These are phyloP conservation scores for Blastomyces gilchristii DNA, from an alignment of 2,329 filamentous ascomycete species.

Conservation along the genomic window DNA sequence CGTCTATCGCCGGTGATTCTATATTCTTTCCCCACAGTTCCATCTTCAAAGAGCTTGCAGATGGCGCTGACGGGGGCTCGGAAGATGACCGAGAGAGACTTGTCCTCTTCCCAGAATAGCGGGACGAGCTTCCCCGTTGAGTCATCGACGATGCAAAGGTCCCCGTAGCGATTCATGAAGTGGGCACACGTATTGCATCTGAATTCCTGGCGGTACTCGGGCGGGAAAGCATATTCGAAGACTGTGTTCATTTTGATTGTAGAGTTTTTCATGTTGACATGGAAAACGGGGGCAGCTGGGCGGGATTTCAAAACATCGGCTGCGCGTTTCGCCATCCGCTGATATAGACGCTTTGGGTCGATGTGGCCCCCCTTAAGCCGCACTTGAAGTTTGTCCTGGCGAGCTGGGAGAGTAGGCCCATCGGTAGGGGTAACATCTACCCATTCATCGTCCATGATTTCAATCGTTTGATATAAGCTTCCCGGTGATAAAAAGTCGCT, in stretches of 20 bases:
- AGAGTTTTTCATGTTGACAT: background rate
- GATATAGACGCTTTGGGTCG: background rate
- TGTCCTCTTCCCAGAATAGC: background rate
- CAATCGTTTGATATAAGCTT: background rate
- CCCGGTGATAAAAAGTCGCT: background rate
- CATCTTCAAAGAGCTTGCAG: background rate
- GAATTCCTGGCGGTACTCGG: background rate
- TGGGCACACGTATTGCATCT: background rate
- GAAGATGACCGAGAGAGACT: background rate
- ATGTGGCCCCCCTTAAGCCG: background rate
- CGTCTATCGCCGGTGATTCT: constrained; percentile 1
- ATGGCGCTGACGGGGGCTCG: background rate
- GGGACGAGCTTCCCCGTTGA: background rate
- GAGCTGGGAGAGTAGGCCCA: background rate
- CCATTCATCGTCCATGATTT: constrained; percentile 2
- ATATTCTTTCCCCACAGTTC: background rate
- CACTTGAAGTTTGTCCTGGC: background rate
- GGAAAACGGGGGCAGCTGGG: background rate
- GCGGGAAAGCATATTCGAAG: background rate
- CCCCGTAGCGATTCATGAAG: constrained; percentile 1
- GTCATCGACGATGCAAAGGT: constrained; percentile 3
- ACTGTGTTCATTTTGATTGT: background rate
- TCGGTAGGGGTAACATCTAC: background rate
- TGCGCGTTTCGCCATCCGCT: background rate
- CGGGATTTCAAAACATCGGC: background rate